A percentile compares a stretch with the other conserved stretches of the same genome.
Evolutionary conservation across 805 yeast genomes (phyloP).

Genomic region (Kodamaea neixiangensis): DNA sequence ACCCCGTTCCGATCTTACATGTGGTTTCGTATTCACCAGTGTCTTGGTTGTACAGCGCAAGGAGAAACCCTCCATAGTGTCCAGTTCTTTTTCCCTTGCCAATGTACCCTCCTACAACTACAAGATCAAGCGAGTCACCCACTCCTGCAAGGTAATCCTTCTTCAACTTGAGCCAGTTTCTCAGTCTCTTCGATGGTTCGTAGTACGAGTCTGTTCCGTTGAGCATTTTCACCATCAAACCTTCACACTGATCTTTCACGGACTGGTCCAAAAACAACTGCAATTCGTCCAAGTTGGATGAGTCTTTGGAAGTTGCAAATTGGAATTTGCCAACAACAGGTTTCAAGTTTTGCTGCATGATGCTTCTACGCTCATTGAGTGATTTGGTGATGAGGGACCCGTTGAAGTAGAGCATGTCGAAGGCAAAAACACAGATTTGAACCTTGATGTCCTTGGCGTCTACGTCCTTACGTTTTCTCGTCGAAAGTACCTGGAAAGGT

Average conservation of each 20-base stretch:
- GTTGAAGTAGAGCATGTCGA: slow-evolving; percentile 78
- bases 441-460: slow-evolving; percentile 85
- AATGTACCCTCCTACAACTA: slow-evolving; percentile 89
- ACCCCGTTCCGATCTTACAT: slow-evolving; percentile 97
- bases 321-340: slow-evolving; percentile 75
- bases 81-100: slow-evolving; percentile 97
- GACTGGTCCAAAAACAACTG: slow-evolving; percentile 86
- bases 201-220: slow-evolving; percentile 80
- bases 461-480: slow-evolving; percentile 93
- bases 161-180: slow-evolving; percentile 94
- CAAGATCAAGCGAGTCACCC: slow-evolving; percentile 93
- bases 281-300: slow-evolving; percentile 71
- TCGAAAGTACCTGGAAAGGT: slow-evolving; percentile 91
- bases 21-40: slow-evolving; percentile 92
- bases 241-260: slow-evolving; percentile 89
- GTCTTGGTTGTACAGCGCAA: slow-evolving; percentile 89
- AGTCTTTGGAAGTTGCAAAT: slow-evolving; percentile 73
- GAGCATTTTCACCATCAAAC: slow-evolving; percentile 90
- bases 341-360: slow-evolving; percentile 56
- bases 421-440: slow-evolving; percentile 88
- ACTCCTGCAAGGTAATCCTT: slow-evolving; percentile 94
- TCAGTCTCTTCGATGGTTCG: slow-evolving; percentile 92
- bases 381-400: slow-evolving; percentile 67
- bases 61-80: slow-evolving; percentile 88
- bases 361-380: slow-evolving; percentile 66